Conservation (phyloP, 2,329 filamentous ascomycete genomes). For the Chaetomium olivaceum region DNA sequence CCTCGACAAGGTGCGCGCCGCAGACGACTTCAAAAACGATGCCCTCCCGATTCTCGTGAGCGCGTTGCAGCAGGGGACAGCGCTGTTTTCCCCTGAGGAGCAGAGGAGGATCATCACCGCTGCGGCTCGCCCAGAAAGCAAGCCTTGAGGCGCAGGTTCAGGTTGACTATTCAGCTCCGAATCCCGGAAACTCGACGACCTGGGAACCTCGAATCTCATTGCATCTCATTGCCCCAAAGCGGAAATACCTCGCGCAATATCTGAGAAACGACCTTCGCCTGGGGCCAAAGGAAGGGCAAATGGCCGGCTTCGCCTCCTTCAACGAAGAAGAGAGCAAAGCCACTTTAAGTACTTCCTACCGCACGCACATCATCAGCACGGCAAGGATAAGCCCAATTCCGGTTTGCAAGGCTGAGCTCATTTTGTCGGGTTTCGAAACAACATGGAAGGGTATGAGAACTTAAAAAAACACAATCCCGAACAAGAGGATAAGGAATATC, state of each 20-base stretch:
- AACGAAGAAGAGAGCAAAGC: neutral
- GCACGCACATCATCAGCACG: neutral
- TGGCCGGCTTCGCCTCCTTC: neutral
- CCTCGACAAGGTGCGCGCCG: conserved; percentile 66
- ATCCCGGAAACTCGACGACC: neutral
- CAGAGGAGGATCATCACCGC: conserved; percentile 38
- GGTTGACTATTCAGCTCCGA: neutral
- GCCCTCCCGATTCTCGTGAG: conserved; percentile 65
- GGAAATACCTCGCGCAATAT: neutral
- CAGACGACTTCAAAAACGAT: conserved; percentile 69
- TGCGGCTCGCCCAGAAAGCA: conserved; percentile 3
- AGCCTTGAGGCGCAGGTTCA: conserved; percentile 1
- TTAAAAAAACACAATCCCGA: neutral
- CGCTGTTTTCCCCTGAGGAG: conserved; percentile 58
- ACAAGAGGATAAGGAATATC: neutral
- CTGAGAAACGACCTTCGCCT: neutral
- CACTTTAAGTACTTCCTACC: neutral
- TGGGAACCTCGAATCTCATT: neutral
- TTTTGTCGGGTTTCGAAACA: neutral
- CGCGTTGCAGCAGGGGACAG: conserved; percentile 67
- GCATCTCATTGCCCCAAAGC: neutral
- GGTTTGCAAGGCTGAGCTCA: neutral
- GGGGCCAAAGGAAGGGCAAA: neutral
- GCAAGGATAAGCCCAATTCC: neutral
- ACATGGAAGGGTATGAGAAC: neutral